Evolutionary conservation across 2,329 filamentous ascomycete species (phyloP), one percentile per base, ranked within the genome.

Genomic region (Nemania abortiva): DNA sequence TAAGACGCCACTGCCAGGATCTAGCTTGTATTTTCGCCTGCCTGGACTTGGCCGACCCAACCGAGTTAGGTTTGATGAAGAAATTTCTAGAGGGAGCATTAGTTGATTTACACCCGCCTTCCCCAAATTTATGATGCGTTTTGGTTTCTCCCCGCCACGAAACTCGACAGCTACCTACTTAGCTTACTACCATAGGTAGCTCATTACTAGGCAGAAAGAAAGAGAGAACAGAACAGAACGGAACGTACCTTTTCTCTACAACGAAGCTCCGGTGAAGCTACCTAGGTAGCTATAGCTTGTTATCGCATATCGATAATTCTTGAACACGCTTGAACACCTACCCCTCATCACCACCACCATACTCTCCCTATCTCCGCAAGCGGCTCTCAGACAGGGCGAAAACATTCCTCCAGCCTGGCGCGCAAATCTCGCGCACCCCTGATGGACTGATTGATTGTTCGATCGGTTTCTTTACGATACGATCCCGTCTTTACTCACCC

Each of bases 111-210:
- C 50, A 52, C 10, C 37, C 20, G 27, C 55, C 22, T 15, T 57
- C 55, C 27, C 45, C 47, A 63, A 63, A 52, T 54, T 66, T 62
- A 71, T 71, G 66, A 71, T 66, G 69, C 55, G n/a, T 29, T 50
- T 52, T 59, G 66, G 62, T 56, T 62, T 15, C 31, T 20, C 13
- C 52, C 60, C 63, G 6, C 11, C 59, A 55, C 63, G 31, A 42
- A 61, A 69, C 24, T 47, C n/a, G 20, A 62, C 42, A 37, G 27
- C 55, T 58, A 20, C 61, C 37, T 42, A 22, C 31, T 5, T 34
- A 34, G 9, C 31, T 9, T 5, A 4, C 31, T 34, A 34, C 31
- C 9, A 9, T 34, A 34, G 5, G 5, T 34, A 34, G 5, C 9
- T 34, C 4, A 9, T 34, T 24, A n/a, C 45, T 18, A 49, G n/a